Base-by-base conservation (phyloP, 371 early-diverging fungal species). In the Mycotypha africana region DNA sequence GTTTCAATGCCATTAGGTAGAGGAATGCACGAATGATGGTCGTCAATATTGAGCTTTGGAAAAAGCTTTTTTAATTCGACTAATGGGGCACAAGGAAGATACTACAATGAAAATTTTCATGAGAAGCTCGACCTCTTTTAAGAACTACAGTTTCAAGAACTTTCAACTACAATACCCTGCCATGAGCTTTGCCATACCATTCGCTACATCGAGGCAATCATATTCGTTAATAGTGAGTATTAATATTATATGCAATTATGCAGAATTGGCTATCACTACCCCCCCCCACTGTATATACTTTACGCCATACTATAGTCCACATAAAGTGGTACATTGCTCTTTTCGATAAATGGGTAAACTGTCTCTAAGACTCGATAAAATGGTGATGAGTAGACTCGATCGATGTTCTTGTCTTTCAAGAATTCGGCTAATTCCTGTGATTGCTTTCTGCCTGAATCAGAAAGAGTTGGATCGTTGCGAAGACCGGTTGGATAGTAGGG, bases 311-410 rank as follows among this genome's bases (percentile, higher is more conserved):
- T 44, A 45, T 62, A 51, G 16, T 69, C 70, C 32, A 62, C 28
- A 42, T 44, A 56, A 6, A 69, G 47, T 12, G 62, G 62, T 14
- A 47, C 42, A 14, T 46, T 28, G 6, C 51, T 42, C 15, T 30
- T 51, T 20, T 62, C 34, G 8, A 56, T 55, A 0, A 65, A 33
- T n/a, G 69, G 69, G 16, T 52, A 42, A 0, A 65, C 60, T 8
- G 65, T 60, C 31, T 69, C 58, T 2, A 69, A 33, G 6, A 49
- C 54, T 10, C 69, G 65, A 37, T 69, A 69, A 37, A 69, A 65
- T 2, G 69, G 65, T 9, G 65, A 69, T 2, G 62, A 54, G 47
- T 62, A 69, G 12, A 62, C 52, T 10, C 56, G 46, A 28, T 65
- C 30, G 15, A 65, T 62, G 12, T 36, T 35, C 42, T 65, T 62